phyloP scores from a whole-genome alignment of 768 basidiomycete genomes.

The Phaffia tasmanica region DNA sequence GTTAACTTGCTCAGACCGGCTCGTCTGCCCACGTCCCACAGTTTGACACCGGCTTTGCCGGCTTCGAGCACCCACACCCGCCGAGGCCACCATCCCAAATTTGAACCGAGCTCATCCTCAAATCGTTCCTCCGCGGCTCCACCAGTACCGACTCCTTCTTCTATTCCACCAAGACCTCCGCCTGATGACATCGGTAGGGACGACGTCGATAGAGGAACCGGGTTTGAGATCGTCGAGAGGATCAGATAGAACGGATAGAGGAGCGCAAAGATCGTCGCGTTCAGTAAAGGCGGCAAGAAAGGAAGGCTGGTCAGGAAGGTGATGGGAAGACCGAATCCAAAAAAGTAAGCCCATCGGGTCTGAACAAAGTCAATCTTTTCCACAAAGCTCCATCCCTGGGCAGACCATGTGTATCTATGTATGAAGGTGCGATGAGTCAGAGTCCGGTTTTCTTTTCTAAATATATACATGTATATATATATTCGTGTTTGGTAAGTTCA shows the following conservation, averaged over 20 bases:
- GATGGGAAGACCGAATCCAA: conserved; percentile 35
- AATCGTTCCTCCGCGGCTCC: neutral
- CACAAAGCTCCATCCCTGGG: conserved; percentile 22
- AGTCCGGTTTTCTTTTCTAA: conserved; percentile 29
- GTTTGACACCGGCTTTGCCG: neutral
- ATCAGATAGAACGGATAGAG: conserved; percentile 33
- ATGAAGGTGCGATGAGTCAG: conserved; percentile 11
- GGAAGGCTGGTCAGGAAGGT: conserved; percentile 31
- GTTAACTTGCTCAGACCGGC: neutral
- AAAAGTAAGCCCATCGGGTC: conserved; percentile 34
- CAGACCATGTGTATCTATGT: conserved; percentile 12
- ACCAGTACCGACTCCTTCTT: neutral
- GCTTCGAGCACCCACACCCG: conserved; percentile 11
- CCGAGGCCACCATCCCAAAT: conserved; percentile 13
- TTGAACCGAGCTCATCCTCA: neutral
- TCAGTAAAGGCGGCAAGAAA: conserved; percentile 33
- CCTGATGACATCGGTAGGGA: neutral
- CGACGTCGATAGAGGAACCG: conserved; percentile 10
- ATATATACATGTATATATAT: conserved; percentile 28
- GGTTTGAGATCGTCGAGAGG: neutral
- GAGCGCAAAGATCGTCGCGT: conserved; percentile 35
- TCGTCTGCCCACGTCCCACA: conserved; percentile 6
- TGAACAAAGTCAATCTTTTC: conserved; percentile 29
- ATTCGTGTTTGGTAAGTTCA: conserved; percentile 26
- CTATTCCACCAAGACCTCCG: neutral